phyloP scores from a whole-genome alignment of 2,329 filamentous ascomycete species.

The Oidium heveae region DNA sequence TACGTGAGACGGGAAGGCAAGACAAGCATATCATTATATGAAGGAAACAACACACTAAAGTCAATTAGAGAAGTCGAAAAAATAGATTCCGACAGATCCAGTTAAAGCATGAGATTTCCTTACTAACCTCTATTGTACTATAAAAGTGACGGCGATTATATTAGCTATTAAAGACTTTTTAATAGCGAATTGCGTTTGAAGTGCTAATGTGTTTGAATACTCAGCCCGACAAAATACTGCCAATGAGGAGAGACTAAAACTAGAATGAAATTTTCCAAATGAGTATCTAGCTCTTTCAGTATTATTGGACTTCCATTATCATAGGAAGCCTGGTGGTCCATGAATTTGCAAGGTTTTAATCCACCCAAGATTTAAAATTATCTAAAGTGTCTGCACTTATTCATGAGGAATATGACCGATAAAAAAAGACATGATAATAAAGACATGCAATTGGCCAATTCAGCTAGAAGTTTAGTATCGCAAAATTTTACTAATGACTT shows the following conservation, averaged over 20 bases:
- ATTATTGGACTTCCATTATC: background rate
- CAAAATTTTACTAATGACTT: too few species aligned
- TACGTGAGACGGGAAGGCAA: background rate
- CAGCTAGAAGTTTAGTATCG: background rate
- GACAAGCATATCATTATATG: background rate
- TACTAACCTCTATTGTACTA: background rate
- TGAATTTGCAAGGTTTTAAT: background rate
- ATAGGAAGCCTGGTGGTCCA: background rate
- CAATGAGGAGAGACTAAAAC: background rate
- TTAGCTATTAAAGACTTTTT: background rate
- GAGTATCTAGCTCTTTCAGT: background rate
- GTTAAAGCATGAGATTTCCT: background rate
- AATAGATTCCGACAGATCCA: background rate
- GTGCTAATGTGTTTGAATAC: background rate
- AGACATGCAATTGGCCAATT: background rate
- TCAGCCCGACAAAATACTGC: background rate
- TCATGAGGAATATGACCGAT: background rate
- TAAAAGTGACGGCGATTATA: background rate
- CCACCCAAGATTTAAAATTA: background rate
- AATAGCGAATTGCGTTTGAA: background rate
- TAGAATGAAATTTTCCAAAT: background rate
- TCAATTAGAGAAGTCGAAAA: background rate
- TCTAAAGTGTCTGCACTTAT: background rate
- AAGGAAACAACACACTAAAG: background rate
- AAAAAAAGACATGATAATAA: background rate